Evolutionary conservation across 169 alveolate species (phyloP).

Genomic region (Cyclospora cayetanensis): DNA sequence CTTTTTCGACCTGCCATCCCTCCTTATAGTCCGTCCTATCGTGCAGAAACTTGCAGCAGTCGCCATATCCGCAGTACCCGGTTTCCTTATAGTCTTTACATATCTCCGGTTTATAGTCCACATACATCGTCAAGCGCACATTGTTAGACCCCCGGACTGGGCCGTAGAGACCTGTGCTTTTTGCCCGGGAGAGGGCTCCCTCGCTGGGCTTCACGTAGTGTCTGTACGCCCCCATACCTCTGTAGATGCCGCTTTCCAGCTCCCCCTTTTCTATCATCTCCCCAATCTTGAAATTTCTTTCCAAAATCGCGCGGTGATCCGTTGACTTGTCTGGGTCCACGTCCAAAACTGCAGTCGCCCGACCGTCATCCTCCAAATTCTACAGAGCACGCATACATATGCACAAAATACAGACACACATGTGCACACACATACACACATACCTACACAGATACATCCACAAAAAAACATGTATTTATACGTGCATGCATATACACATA

Average conservation of each 20-base stretch:
- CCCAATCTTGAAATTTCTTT: conserved; percentile 86
- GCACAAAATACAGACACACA: not conserved
- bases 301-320: conserved; percentile 87
- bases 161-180: conserved; percentile 89
- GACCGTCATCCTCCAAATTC: conserved; percentile 62
- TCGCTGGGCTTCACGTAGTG: conserved; percentile 81
- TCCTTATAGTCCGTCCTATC: conserved; percentile 97
- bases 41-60: conserved; percentile 96
- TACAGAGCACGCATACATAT: not conserved
- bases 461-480: not conserved
- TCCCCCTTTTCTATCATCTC: conserved; percentile 82
- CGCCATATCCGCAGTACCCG: conserved; percentile 98
- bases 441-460: not conserved
- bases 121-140: conserved; percentile 91
- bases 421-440: not conserved
- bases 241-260: conserved; percentile 83
- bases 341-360: conserved; percentile 75
- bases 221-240: conserved; percentile 89
- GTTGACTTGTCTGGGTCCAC: conserved; percentile 81
- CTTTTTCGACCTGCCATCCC: conserved; percentile 96
- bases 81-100: conserved; percentile 98
- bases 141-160: conserved; percentile 90
- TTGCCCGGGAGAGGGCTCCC: conserved; percentile 85
- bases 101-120: conserved; percentile 96
- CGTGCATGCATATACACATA: not conserved